phyloP scores from a whole-genome alignment of 306 rosid species.

The Cucurbita argyrosperma region DNA sequence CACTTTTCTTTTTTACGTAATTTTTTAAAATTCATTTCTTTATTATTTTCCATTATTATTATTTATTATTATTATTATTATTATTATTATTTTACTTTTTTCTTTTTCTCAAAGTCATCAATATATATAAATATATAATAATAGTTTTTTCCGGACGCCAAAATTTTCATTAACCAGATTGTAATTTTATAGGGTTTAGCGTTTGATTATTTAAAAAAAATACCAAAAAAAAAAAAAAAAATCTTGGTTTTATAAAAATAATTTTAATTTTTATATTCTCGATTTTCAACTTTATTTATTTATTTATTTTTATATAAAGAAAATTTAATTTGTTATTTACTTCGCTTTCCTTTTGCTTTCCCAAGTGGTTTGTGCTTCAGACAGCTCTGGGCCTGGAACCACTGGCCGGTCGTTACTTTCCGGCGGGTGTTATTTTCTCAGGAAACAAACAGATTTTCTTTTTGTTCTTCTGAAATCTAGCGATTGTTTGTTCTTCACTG shows the following conservation, averaged over 20 bases:
- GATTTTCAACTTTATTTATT: background rate
- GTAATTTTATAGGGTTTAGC: conserved; percentile 57
- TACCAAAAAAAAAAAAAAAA: background rate
- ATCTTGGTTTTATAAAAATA: background rate
- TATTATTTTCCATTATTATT: conserved; percentile 7
- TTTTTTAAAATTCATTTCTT: conserved; percentile 17
- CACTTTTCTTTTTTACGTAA: background rate
- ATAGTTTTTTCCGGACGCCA: conserved; percentile 43
- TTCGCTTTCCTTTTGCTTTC: conserved; percentile 16
- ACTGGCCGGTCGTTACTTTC: conserved; percentile 30
- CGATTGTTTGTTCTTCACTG: conserved; percentile 11
- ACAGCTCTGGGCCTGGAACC: conserved; percentile 36
- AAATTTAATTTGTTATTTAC: conserved; percentile 10
- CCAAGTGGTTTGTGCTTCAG: conserved; percentile 28
- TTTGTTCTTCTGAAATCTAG: background rate
- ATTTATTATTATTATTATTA: conserved; percentile 5
- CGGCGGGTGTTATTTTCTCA: conserved; percentile 27
- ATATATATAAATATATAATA: background rate
- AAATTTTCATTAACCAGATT: conserved; percentile 44
- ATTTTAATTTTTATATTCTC: background rate
- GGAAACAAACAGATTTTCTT: conserved; percentile 13
- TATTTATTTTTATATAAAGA: conserved; percentile 1
- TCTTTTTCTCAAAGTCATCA: conserved; percentile 10
- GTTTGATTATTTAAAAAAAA: conserved; percentile 4
- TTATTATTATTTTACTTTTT: background rate